A percentile compares a stretch with the other conserved stretches of the same genome.
phyloP scores from a whole-genome alignment of 345 rosid species.

The Draba incana region DNA sequence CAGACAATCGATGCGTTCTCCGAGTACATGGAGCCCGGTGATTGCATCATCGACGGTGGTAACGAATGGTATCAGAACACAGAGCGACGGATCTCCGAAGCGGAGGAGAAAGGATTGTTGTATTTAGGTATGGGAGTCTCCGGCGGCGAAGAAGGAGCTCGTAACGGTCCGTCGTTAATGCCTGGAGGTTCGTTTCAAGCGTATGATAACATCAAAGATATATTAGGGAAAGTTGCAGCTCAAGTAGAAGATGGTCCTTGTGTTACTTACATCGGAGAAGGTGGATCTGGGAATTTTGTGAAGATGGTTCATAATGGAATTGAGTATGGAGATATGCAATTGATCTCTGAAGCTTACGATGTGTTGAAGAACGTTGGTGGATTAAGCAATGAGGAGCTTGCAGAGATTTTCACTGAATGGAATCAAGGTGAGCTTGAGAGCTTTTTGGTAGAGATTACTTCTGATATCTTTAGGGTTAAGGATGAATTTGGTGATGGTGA shows the following conservation, averaged over 20 bases:
- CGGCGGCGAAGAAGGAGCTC: constrained; percentile 97
- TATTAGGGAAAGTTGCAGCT: constrained; percentile 80
- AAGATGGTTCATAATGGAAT: constrained; percentile 99
- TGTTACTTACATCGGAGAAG: constrained; percentile 91
- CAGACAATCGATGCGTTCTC: constrained; percentile 81
- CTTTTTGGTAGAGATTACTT: constrained; percentile 86
- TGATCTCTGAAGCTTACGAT: constrained; percentile 92
- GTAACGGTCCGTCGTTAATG: constrained; percentile 90
- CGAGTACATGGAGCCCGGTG: constrained; percentile 80
- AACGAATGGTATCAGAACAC: constrained; percentile 97
- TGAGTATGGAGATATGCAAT: constrained; percentile 98
- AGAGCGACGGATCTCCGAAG: constrained; percentile 79
- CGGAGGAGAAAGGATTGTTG: constrained; percentile 56
- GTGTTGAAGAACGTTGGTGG: constrained; percentile 93
- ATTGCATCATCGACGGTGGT: constrained; percentile 91
- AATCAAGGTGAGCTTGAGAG: constrained; percentile 89
- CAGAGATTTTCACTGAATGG: constrained; percentile 76
- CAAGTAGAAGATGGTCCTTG: constrained; percentile 99
- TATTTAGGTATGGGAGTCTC: constrained; percentile 98
- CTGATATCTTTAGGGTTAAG: constrained; percentile 81
- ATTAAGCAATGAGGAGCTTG: constrained; percentile 65
- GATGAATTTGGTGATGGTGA: constrained; percentile 69
- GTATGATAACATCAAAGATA: constrained; percentile 67
- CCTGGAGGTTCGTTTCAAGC: constrained; percentile 90
- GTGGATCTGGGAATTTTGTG: constrained; percentile 97